These are phyloP conservation scores for Botrytis squamosa DNA, from an alignment of 2,329 filamentous ascomycete genomes.

Conservation along the genomic window DNA sequence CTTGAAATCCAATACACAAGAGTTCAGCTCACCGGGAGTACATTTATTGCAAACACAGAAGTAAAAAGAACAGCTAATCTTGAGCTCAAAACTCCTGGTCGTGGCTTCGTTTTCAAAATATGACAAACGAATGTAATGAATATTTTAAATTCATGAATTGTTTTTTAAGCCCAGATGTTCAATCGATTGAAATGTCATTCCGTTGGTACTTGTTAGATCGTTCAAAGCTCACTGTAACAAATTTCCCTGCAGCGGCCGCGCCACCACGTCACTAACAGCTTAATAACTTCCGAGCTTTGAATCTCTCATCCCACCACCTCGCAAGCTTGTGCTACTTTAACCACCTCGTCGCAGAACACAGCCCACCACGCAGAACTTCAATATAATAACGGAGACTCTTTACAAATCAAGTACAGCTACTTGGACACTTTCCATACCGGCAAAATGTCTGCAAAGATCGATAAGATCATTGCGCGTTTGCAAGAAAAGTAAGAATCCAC, in stretches of 20 bases:
- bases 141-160: too few species aligned
- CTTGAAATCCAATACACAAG: too few species aligned
- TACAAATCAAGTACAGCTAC: background rate
- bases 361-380: background rate
- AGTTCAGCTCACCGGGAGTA: background rate
- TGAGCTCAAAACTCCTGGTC: background rate
- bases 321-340: background rate
- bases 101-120: background rate
- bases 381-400: background rate
- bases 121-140: background rate
- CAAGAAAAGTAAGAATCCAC: constrained; percentile 63
- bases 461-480: constrained; percentile 71
- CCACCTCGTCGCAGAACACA: background rate
- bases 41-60: too few species aligned
- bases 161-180: background rate
- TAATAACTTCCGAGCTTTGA: background rate
- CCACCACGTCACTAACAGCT: constrained; percentile 13
- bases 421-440: background rate
- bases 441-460: constrained; percentile 55
- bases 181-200: background rate
- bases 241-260: background rate
- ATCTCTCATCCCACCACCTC: background rate
- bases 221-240: background rate
- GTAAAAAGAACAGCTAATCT: background rate
- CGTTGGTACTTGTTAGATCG: background rate